Evolutionary conservation across 2,329 filamentous ascomycete species (phyloP), one percentile per base, ranked within the genome.

Genomic region (Cladophialophora exuberans): DNA sequence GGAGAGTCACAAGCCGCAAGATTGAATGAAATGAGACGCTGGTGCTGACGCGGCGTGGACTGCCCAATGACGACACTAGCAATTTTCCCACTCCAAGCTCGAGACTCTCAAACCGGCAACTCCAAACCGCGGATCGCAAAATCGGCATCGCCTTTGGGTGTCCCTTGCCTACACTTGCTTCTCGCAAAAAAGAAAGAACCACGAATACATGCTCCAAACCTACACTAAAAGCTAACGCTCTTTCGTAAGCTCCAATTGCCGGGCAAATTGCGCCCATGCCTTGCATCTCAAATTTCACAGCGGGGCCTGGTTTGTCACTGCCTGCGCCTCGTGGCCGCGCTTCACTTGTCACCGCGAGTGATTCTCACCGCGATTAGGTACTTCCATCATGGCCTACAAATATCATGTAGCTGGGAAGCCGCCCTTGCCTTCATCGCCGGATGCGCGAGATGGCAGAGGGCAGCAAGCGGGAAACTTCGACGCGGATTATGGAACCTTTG

Each of bases 31-130:
- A 42, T 42, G 39, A 15, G 22, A 2, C 26, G 1, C 22, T 6
- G 39, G 26, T 23, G 39, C 39, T 42, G 39, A 42, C 39, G 39
- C 39, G 39, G 39, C 22, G n/a, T n/a, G n/a, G n/a, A n/a, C n/a
- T n/a, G n/a, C n/a, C n/a, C n/a, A n/a, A n/a, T n/a, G n/a, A n/a
- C n/a, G n/a, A n/a, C n/a, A n/a, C n/a, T n/a, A n/a, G n/a, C n/a
- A n/a, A n/a, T n/a, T n/a, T n/a, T n/a, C 15, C 15, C 7, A 15
- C 6, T 31, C 7, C 6, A 13, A 31, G 28, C 28, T 31, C 28
- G 20, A 26, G 11, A 22, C 20, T n/a, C n/a, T n/a, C n/a, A n/a
- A n/a, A n/a, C n/a, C n/a, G n/a, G n/a, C n/a, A n/a, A n/a, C n/a
- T n/a, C n/a, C n/a, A n/a, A n/a, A n/a, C n/a, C n/a, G n/a, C n/a